Evolutionary conservation across 352 stramenopile genomes (phyloP).

Genomic region (Blastocystis sp.): DNA sequence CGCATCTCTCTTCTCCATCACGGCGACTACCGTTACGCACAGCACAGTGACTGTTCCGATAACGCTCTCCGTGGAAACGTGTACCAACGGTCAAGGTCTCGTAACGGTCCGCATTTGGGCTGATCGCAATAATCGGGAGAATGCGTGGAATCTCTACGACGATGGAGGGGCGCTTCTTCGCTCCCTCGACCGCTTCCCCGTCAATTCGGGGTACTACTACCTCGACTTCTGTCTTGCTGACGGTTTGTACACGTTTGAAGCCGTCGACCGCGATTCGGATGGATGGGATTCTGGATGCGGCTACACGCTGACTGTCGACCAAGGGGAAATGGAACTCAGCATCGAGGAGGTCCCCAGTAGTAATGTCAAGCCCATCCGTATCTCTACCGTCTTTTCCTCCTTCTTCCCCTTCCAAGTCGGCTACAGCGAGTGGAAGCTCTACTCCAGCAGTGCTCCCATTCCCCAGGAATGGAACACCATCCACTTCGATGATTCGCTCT

Average conservation of each 20-base stretch:
- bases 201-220: too few relatives aligned
- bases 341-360: too few relatives aligned
- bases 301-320: too few relatives aligned
- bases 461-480: not conserved
- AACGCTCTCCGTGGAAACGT: not conserved
- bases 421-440: not conserved
- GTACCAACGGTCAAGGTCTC: not conserved
- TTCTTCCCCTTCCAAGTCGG: slow-evolving; percentile 6
- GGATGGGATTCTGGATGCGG: not conserved
- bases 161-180: not conserved
- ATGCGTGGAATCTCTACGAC: not conserved
- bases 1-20: too few relatives aligned
- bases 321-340: too few relatives aligned
- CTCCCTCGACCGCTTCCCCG: not conserved
- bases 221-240: not conserved
- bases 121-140: not conserved
- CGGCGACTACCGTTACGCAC: not conserved
- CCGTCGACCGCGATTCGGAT: not conserved
- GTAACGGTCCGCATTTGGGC: not conserved
- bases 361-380: not conserved
- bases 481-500: not conserved
- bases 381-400: not conserved
- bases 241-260: not conserved
- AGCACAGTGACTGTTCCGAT: not conserved
- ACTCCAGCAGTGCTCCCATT: not conserved